These are phyloP conservation scores for Suillus spraguei DNA, from an alignment of 768 basidiomycete genomes.

Conservation along the genomic window DNA sequence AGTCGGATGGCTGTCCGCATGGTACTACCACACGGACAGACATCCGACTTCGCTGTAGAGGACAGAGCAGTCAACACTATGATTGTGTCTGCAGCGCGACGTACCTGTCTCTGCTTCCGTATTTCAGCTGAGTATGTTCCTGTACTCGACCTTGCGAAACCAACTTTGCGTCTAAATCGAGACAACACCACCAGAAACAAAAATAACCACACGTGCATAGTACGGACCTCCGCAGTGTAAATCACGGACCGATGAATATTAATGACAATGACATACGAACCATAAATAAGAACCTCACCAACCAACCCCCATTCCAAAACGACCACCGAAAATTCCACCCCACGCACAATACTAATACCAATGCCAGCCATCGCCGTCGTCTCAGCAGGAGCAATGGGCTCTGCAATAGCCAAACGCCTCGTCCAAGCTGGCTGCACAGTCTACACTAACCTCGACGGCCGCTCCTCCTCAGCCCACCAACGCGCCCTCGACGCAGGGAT, in stretches of 20 bases:
- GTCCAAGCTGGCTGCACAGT: slow-evolving; percentile 47
- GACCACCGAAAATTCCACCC: too few species aligned
- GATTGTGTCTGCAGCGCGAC: too few species aligned
- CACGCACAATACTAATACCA: neutral
- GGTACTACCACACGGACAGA: too few species aligned
- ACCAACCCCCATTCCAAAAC: too few species aligned
- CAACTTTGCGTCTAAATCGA: neutral
- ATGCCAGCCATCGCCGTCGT: slow-evolving; percentile 44
- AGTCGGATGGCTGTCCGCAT: too few species aligned
- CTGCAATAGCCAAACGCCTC: slow-evolving; percentile 49
- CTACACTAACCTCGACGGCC: slow-evolving; percentile 52
- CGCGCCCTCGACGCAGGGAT: slow-evolving; percentile 55
- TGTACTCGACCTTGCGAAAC: too few species aligned
- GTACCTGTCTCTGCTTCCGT: neutral
- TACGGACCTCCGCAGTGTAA: neutral
- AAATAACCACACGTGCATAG: neutral
- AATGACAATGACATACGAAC: neutral
- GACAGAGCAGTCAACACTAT: too few species aligned
- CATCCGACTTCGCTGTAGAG: too few species aligned
- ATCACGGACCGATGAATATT: neutral
- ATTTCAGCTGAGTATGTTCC: neutral
- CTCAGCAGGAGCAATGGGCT: slow-evolving; percentile 61
- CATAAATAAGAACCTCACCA: neutral
- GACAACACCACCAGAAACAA: neutral
- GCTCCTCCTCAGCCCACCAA: slow-evolving; percentile 46